These are phyloP conservation scores for Brassica napus DNA, from an alignment of 345 rosid species.

Conservation along the genomic window DNA sequence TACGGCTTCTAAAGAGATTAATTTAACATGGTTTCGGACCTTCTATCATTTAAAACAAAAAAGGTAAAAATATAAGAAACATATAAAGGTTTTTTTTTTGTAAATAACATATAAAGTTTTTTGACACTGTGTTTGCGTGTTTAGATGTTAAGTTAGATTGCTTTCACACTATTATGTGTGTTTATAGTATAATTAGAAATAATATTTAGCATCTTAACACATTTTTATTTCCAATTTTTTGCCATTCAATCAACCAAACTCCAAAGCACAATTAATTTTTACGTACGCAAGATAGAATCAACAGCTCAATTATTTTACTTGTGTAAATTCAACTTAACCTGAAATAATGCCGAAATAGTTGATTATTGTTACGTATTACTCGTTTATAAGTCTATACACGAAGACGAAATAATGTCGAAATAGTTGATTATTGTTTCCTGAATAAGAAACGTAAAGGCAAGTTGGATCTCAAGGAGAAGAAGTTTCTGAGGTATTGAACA, in stretches of 20 bases:
- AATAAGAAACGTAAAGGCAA: not conserved
- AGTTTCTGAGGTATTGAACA: not conserved
- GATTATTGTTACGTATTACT: not conserved
- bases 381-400: slow-evolving; percentile 2
- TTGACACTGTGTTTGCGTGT: not conserved
- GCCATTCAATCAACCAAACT: not conserved
- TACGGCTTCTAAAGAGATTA: not conserved
- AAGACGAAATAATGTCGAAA: slow-evolving; percentile 12
- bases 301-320: slow-evolving; percentile 11
- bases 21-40: not conserved
- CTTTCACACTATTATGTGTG: not conserved
- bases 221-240: not conserved
- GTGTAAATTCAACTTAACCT: slow-evolving; percentile 17
- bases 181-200: not conserved
- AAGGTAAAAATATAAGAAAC: not conserved
- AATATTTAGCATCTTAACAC: not conserved
- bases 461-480: slow-evolving; percentile 13
- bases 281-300: not conserved
- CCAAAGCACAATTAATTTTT: not conserved
- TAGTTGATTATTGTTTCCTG: slow-evolving; percentile 13
- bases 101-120: too few species aligned
- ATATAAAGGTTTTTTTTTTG: not conserved
- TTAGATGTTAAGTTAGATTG: not conserved
- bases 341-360: not conserved
- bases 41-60: not conserved